Percentiles rank a stretch among this genome's conserved stretches.
These are phyloP conservation scores for Alnus glutinosa DNA, from an alignment of 306 rosid species.

Conservation along the genomic window DNA sequence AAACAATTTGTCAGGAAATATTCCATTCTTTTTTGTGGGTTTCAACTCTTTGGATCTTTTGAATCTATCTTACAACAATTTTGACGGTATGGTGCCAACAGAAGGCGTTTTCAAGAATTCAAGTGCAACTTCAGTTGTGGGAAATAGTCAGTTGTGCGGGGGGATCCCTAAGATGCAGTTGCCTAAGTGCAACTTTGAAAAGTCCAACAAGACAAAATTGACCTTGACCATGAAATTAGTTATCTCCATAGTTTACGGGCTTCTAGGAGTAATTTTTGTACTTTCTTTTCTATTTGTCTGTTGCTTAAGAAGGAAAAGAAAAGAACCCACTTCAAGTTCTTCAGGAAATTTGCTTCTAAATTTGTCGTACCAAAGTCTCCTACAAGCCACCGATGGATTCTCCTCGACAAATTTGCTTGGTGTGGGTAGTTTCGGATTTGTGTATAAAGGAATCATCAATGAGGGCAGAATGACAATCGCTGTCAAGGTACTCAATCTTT, in stretches of 20 bases:
- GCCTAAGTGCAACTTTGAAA: neutral
- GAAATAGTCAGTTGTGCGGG: neutral
- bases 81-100: neutral
- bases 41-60: neutral
- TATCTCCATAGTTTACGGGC: neutral
- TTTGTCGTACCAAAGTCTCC: neutral
- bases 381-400: neutral
- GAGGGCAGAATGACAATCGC: neutral
- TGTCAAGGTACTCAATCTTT: neutral
- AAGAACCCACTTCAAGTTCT: neutral
- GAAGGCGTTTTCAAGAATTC: neutral
- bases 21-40: neutral
- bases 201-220: neutral
- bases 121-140: neutral
- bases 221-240: too few species aligned
- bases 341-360: neutral
- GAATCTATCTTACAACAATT: neutral
- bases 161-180: neutral
- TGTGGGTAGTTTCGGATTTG: neutral
- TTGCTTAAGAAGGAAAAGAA: neutral
- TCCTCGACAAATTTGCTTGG: neutral
- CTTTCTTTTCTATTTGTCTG: too few species aligned
- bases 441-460: neutral
- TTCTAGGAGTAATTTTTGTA: neutral
- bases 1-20: neutral